Evolutionary conservation across 495 filamentous ascomycete genomes (phyloP), one percentile per base, ranked within the genome.

Genomic region (Neurospora sp.): DNA sequence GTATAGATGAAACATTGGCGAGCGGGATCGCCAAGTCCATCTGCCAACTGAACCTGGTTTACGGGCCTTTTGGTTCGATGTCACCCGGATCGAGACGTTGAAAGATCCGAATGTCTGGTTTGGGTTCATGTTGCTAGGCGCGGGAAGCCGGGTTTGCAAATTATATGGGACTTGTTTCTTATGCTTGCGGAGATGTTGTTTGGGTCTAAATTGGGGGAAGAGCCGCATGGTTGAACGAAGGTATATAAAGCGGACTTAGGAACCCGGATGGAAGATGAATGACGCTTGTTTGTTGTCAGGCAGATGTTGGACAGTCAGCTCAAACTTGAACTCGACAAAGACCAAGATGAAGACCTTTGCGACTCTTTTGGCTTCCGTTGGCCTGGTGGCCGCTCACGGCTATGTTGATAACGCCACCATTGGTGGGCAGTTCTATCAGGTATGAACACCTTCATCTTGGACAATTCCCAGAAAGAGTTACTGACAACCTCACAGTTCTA

Each of bases 371-470:
- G 84, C 86, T 75, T 72, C 79, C 31, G 84, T 83, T 76, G 84
- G 87, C 74, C 76, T 86, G 48, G 88, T 90, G 70, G 83, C 86
- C 72, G 89, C 85, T 54, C 90, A 92, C 79, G 90, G 90, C 41
- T 90, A 87, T 72, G 89, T 91, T 71, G 81, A 82, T 54, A 84
- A 83, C 69, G 83, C 82, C 71, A 85, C 82, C 40, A 86, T 87
- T 62, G 82, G 79, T 37, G 84, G 83, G 2, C 76, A 78, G 46
- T 78, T 74, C 9, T 86, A 84, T 75, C 76, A 78, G 42, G 76
- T 75, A 69, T 16, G 35, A 14, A 31, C 27, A 12, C 14, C 31
- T 1, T 16, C 37, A 7, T 59, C 20, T 11, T 23, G 31, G 8
- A 0, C 37, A 9, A n/a, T 12, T 16, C 23, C 5, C 1, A 10